A percentile compares a stretch with the other conserved stretches of the same genome.
These are phyloP conservation scores for Cryptomeria japonica DNA, from an alignment of 75 land plant species.

Conservation along the genomic window DNA sequence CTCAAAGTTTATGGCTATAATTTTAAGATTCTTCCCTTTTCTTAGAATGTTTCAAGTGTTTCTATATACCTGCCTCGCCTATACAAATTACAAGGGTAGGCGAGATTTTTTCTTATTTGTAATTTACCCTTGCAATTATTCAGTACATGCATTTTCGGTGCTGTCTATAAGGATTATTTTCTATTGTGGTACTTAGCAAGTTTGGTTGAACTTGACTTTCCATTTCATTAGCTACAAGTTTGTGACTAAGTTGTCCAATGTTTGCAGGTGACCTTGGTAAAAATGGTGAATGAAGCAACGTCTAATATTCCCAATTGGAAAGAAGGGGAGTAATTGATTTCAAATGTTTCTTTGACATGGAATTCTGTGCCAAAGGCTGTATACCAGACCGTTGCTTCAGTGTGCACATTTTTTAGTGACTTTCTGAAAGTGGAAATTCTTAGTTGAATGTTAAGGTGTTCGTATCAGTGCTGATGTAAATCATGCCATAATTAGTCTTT, in stretches of 20 bases:
- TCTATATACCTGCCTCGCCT: background rate
- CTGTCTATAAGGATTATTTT: background rate
- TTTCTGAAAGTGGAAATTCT: background rate
- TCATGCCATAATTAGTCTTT: background rate
- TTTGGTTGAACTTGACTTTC: background rate
- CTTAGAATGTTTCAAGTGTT: background rate
- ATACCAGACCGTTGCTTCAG: background rate
- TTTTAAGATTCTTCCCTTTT: background rate
- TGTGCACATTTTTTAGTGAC: background rate
- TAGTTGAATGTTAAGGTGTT: background rate
- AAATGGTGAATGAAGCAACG: slow-evolving; percentile 73
- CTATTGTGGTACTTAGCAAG: background rate
- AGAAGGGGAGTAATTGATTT: slow-evolving; percentile 8
- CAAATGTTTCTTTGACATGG: background rate
- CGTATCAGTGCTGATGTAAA: background rate
- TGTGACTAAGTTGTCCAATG: background rate
- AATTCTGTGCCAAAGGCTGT: background rate
- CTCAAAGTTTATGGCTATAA: background rate
- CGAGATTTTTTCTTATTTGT: background rate
- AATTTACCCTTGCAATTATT: background rate
- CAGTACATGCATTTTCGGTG: background rate
- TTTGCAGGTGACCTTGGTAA: slow-evolving; percentile 59
- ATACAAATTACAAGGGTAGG: background rate
- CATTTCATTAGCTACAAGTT: background rate
- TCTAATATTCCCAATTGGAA: slow-evolving; percentile 66